Evolutionary conservation across 2,329 filamentous ascomycete genomes (phyloP), one percentile per base, ranked within the genome.

Genomic region (Ascochyta koolunga): DNA sequence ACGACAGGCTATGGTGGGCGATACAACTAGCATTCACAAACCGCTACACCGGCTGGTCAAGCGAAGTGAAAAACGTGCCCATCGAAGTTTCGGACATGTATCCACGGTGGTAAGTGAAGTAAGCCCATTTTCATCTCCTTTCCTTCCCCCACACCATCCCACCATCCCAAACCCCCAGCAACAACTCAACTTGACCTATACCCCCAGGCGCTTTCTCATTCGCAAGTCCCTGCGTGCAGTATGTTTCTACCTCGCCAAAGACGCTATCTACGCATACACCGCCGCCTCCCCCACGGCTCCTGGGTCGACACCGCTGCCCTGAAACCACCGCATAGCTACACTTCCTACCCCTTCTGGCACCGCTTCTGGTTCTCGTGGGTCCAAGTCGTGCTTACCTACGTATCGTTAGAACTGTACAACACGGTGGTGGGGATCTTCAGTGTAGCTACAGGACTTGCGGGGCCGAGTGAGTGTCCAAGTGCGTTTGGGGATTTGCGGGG

Each of bases 51-150:
- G 67, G 69, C 4, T 72, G 68, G 68, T 65, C 61, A 8, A 48
- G 60, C 18, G 64, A 72, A 33, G 62, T 64, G 22, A 70, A 70
- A 49, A 67, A 69, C 32, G 60, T 68, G 18, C 60, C 55, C 2
- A 42, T 61, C 18, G 61, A 66, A 36, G 59, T 64, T 22, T 42
- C 53, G 13, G 24, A 51, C 1, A 36, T 50, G 29, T 68, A 66
- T 59, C 54, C 68, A 2, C 51, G 60, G 24, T 60, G 56, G 68
- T 70, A 46, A 31, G 61, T 56, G n/a, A n/a, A n/a, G n/a, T n/a
- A n/a, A n/a, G n/a, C n/a, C n/a, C n/a, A n/a, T n/a, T 10, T 35
- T 42, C 19, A 9, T 21, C 16, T 24, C 19, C 35, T 3, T 35
- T n/a, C 19, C 4, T n/a, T n/a, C n/a, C n/a, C n/a, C n/a, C n/a